Conservation (phyloP, 495 filamentous ascomycete species). For the Sabuloglossum arenarium region DNA sequence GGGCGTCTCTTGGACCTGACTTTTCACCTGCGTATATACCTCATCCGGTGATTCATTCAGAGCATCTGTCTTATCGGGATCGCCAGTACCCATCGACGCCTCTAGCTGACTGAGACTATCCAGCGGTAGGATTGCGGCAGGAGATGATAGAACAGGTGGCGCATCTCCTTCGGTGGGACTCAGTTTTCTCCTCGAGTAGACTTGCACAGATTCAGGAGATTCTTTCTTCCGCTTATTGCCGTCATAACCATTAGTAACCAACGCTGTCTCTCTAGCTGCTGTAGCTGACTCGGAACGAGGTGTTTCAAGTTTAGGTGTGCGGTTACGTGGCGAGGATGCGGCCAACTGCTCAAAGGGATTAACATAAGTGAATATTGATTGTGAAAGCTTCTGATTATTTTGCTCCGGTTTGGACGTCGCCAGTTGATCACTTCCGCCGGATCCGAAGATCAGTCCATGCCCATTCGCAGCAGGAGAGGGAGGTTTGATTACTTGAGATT, state of each 20-base stretch:
- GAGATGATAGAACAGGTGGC: slow-evolving; percentile 16
- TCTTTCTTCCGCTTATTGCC: slow-evolving; percentile 13
- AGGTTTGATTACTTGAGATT: background rate
- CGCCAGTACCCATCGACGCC: slow-evolving; percentile 14
- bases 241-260: slow-evolving; percentile 2
- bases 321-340: slow-evolving; percentile 41
- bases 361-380: slow-evolving; percentile 48
- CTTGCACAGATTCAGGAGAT: slow-evolving; percentile 8
- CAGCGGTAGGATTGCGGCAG: slow-evolving; percentile 12
- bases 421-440: background rate
- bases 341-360: slow-evolving; percentile 65
- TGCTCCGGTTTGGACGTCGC: background rate
- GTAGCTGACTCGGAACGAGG: slow-evolving; percentile 2
- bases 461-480: background rate
- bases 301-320: slow-evolving; percentile 19
- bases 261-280: slow-evolving; percentile 16
- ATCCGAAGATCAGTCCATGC: slow-evolving; percentile 5
- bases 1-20: slow-evolving; percentile 45
- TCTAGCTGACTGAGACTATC: slow-evolving; percentile 18
- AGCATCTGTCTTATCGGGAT: slow-evolving; percentile 32
- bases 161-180: slow-evolving; percentile 7
- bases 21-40: slow-evolving; percentile 43
- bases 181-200: slow-evolving; percentile 11
- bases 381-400: background rate
- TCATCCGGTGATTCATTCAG: slow-evolving; percentile 52